These are phyloP conservation scores for Gastrolobium villosum DNA, from an alignment of 306 rosid genomes.

Conservation along the genomic window DNA sequence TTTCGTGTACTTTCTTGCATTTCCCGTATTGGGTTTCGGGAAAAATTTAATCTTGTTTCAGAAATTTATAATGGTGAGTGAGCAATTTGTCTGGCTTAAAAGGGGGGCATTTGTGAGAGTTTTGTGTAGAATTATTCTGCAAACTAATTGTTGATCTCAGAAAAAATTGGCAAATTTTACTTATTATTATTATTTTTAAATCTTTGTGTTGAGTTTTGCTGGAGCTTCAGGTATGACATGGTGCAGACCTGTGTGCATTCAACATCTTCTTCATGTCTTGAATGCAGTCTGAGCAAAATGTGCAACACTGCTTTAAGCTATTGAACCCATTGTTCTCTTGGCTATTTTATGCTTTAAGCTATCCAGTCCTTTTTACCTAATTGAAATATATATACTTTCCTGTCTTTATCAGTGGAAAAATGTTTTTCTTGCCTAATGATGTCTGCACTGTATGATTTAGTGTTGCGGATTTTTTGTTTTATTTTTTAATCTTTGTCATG, in stretches of 20 bases:
- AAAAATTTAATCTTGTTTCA: neutral
- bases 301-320: neutral
- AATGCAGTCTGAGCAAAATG: conserved; percentile 26
- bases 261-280: conserved; percentile 19
- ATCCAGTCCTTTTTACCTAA: neutral
- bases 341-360: neutral
- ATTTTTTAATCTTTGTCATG: conserved; percentile 1
- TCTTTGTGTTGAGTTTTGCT: neutral
- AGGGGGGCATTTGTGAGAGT: neutral
- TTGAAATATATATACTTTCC: neutral
- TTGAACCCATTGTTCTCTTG: neutral
- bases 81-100: neutral
- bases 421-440: conserved; percentile 19
- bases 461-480: neutral
- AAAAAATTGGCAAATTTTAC: neutral
- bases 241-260: neutral
- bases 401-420: conserved; percentile 13
- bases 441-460: neutral
- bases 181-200: no score
- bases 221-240: neutral
- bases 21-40: neutral
- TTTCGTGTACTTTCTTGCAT: conserved; percentile 1
- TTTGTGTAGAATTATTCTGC: neutral
- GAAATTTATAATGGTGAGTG: conserved; percentile 5
- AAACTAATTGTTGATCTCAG: neutral